Conservation (phyloP, 345 rosid species). For the Eucalyptus regnans region DNA sequence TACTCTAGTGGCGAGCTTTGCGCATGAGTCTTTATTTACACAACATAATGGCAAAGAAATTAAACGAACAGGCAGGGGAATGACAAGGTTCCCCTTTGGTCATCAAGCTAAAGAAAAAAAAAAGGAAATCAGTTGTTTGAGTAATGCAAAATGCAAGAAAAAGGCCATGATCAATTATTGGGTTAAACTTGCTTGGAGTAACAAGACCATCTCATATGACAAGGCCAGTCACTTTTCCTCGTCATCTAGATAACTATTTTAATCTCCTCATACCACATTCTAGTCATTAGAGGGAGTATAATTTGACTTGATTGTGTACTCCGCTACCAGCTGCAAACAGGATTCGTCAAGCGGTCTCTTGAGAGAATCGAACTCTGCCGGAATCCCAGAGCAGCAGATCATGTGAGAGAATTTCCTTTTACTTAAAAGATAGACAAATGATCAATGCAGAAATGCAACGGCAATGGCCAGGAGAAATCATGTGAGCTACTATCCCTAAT, state of each 20-base stretch:
- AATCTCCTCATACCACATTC: fast-evolving
- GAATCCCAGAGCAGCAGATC: neutral
- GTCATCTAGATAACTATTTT: neutral
- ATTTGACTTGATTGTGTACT: neutral
- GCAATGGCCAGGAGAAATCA: neutral
- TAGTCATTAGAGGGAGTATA: neutral
- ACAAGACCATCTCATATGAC: no score
- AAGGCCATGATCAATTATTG: neutral
- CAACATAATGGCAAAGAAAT: neutral
- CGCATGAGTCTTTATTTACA: neutral
- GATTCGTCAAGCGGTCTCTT: no score
- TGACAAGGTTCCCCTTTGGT: neutral
- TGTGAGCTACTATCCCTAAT: neutral
- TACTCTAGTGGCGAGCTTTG: neutral
- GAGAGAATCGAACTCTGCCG: neutral
- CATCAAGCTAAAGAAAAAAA: neutral
- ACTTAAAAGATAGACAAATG: neutral
- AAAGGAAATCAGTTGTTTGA: neutral
- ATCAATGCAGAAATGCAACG: neutral
- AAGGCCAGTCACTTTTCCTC: no score
- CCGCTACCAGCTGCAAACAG: no score
- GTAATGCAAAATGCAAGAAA: neutral
- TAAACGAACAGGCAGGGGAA: neutral
- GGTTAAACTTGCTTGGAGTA: no score
- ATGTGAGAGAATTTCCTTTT: neutral